A percentile compares a stretch with the other conserved stretches of the same genome.
Conservation (phyloP, 306 rosid genomes). For the Pterocarpus santalinus region DNA sequence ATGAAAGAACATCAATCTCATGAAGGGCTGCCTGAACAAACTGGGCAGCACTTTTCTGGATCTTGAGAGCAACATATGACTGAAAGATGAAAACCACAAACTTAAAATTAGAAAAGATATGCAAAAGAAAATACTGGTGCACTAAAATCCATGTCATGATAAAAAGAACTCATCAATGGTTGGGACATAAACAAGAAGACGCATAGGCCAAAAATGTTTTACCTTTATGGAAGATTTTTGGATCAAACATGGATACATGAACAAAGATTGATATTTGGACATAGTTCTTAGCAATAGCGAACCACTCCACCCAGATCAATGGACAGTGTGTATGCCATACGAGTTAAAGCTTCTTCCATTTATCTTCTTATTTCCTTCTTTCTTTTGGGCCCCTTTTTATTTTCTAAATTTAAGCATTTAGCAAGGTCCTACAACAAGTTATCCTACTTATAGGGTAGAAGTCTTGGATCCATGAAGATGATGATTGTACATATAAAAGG, state of each 20-base stretch:
- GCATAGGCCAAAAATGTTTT: constrained; percentile 20
- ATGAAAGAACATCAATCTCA: constrained; percentile 85
- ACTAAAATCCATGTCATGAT: not conserved
- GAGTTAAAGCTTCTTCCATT: constrained; percentile 8
- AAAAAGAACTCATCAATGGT: not conserved
- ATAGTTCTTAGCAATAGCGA: constrained; percentile 35
- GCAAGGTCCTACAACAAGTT: constrained; percentile 20
- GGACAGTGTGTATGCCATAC: not conserved
- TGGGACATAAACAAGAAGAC: constrained; percentile 13
- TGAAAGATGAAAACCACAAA: constrained; percentile 54
- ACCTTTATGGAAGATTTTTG: not conserved
- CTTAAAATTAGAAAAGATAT: constrained; percentile 26
- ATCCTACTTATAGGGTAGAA: not conserved
- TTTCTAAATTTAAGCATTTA: constrained; percentile 26
- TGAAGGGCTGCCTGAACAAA: constrained; percentile 96
- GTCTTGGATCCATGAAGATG: not conserved
- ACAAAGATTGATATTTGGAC: constrained; percentile 35
- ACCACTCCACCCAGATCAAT: constrained; percentile 15
- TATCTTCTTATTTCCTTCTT: constrained; percentile 15
- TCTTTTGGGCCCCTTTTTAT: constrained; percentile 15
- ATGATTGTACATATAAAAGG: not conserved
- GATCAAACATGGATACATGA: constrained; percentile 12
- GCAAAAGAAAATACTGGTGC: constrained; percentile 9
- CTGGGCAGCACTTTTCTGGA: constrained; percentile 95
- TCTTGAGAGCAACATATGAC: constrained; percentile 95